Percentiles rank a stretch among this genome's conserved stretches.
phyloP scores from a whole-genome alignment of 2,329 filamentous ascomycete species.

The Aphanocladium album region DNA sequence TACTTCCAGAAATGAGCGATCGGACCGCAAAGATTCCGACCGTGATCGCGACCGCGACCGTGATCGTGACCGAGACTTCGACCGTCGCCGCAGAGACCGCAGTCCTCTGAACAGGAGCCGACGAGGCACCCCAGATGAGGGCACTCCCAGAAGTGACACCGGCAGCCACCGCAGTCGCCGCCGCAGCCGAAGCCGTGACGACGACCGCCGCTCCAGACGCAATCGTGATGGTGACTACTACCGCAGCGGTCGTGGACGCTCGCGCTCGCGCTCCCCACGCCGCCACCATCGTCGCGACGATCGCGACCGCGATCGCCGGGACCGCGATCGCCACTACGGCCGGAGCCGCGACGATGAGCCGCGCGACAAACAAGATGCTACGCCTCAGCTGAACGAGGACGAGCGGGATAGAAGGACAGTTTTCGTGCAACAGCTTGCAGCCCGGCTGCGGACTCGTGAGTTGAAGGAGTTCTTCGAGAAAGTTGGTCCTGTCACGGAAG shows the following conservation, averaged over 20 bases:
- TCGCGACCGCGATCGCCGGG: constrained; percentile 45
- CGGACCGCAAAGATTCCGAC: constrained; percentile 49
- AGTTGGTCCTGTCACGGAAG: constrained; percentile 89
- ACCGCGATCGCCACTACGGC: constrained; percentile 45
- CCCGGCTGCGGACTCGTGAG: constrained; percentile 85
- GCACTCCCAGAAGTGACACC: constrained; percentile 68
- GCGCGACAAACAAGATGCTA: constrained; percentile 43
- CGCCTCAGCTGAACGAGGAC: constrained; percentile 81
- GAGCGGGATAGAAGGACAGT: constrained; percentile 95
- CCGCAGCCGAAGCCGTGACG: constrained; percentile 73
- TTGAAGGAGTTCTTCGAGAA: constrained; percentile 94
- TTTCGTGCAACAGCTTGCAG: constrained; percentile 96
- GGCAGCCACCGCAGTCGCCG: constrained; percentile 78
- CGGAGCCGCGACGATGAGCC: constrained; percentile 50
- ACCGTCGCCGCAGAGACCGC: constrained; percentile 43
- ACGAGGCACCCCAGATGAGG: constrained; percentile 51
- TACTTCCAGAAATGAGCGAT: constrained; percentile 40
- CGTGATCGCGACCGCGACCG: constrained; percentile 56
- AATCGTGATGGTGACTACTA: constrained; percentile 72
- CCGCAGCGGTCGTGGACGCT: constrained; percentile 46
- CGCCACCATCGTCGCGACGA: constrained; percentile 54
- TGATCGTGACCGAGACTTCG: constrained; percentile 44
- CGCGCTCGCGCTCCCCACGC: constrained; percentile 64
- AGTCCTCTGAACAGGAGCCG: constrained; percentile 44
- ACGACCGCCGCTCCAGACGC: constrained; percentile 68